Evolutionary conservation across 257 asterid species (phyloP).

Genomic region (Ligustrum vulgare): DNA sequence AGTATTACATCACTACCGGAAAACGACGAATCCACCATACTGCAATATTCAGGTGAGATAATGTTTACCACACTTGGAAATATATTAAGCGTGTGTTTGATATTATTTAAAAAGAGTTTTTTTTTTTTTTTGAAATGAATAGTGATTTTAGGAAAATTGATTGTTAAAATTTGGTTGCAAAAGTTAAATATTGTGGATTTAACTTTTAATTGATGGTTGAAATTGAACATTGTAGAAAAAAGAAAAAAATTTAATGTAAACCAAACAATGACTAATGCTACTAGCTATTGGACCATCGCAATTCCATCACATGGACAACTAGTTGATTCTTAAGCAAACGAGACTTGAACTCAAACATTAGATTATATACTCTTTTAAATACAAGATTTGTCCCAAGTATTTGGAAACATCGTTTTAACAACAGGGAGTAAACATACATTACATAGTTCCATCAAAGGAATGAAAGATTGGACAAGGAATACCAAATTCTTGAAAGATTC

Average conservation of each 20-base stretch:
- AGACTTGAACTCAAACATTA: background rate
- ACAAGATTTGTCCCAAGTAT: background rate
- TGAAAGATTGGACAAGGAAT: background rate
- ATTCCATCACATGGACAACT: background rate
- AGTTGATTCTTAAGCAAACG: background rate
- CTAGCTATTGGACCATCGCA: background rate
- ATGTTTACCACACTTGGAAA: background rate
- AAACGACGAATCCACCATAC: constrained; percentile 70
- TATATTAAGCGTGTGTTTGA: too few species aligned
- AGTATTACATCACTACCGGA: constrained; percentile 43
- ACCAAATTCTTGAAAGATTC: background rate
- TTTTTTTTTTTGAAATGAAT: too few species aligned
- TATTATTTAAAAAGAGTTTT: too few species aligned
- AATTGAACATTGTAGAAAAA: too few species aligned
- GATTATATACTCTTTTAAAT: too few species aligned
- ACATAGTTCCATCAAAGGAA: background rate
- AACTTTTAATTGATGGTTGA: too few species aligned
- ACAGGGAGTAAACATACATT: background rate
- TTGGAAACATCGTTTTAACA: background rate
- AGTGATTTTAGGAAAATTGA: too few species aligned
- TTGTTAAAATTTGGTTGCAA: too few species aligned
- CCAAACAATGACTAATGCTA: too few species aligned
- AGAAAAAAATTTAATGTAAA: too few species aligned
- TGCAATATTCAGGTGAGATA: constrained; percentile 56
- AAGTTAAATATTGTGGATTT: too few species aligned